Evolutionary conservation across 768 basidiomycete species (phyloP).

Genomic region (Daedalea quercina): DNA sequence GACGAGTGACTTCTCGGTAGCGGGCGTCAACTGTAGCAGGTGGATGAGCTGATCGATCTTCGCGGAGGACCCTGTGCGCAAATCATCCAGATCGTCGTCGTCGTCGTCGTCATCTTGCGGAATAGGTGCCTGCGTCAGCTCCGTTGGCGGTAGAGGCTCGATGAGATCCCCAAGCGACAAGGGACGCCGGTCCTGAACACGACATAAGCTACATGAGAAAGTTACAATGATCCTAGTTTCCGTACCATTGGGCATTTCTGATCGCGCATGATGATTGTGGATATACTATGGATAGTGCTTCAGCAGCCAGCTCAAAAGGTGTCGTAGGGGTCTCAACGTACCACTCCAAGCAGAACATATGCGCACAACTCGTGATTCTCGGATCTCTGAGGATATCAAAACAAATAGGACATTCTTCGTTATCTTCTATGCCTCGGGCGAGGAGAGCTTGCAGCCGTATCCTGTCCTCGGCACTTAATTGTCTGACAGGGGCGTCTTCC

Average conservation of each 20-base stretch:
- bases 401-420: conserved; percentile 79
- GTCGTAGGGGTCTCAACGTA: conserved; percentile 22
- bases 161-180: conserved; percentile 50
- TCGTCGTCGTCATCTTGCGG: conserved; percentile 32
- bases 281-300: conserved; percentile 43
- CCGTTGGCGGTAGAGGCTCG: conserved; percentile 57
- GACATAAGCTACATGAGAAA: neutral
- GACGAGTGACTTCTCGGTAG: conserved; percentile 73
- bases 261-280: conserved; percentile 62
- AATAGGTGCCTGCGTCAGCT: conserved; percentile 56
- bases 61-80: conserved; percentile 59
- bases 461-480: conserved; percentile 33
- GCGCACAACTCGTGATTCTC: conserved; percentile 67
- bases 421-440: conserved; percentile 67
- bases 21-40: conserved; percentile 61
- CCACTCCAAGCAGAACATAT: conserved; percentile 71
- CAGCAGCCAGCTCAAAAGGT: neutral
- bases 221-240: neutral
- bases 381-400: conserved; percentile 54
- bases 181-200: conserved; percentile 58
- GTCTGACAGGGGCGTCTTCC: conserved; percentile 23
- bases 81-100: conserved; percentile 31
- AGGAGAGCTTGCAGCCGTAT: conserved; percentile 50
- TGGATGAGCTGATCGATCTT: conserved; percentile 81
- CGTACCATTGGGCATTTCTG: conserved; percentile 78